Evolutionary conservation across 164 flowering plant genomes (phyloP), one percentile per base, ranked within the genome.

Genomic region (Brasenia schreberi): DNA sequence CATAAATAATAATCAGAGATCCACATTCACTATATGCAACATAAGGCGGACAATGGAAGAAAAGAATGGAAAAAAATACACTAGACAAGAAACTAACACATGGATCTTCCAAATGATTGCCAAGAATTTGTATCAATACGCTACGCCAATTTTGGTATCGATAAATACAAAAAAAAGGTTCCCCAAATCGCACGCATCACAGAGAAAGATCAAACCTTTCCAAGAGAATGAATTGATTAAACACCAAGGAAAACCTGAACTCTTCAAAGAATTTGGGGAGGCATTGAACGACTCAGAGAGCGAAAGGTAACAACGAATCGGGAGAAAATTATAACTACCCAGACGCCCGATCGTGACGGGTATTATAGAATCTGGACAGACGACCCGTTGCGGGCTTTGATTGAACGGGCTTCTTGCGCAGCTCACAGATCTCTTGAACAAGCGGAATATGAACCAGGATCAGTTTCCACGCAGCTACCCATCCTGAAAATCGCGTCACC

Each of bases 401-500:
- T 62, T 76, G 79, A 3, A 43, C 18, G 6, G 83, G 72, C 69
- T 89, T 93, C 75, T 89, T 84, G 49, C 80, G 73, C 64, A 87
- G 71, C 17, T 90, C 89, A 67, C 75, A 87, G n/a, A 89, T 84
- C 72, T 90, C 98, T 72, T 89, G 98, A 52, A 90, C 89, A 66
- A 94, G 67, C 42, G 98, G 96, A 19, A 94, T 96, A 65, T 87
- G 98, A 70, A 84, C 90, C 67, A 87, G 82, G 11, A 94, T 91
- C 43, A 89, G 73, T 74, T 87, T 90, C 98, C 97, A 89, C 14
- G 98, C 97, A 79, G 85, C 71, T 42, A 70, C 73, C 98, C 97
- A 94, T 68, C 95, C 97, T 89, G 6, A 52, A 33, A 16, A 61
- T 11, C n/a, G 53, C 14, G 39, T 45, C 19, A 5, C 12, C 19